Percentiles rank a stretch among this genome's conserved stretches.
Conservation (phyloP, 169 alveolate species). For the Plasmodium inui region DNA sequence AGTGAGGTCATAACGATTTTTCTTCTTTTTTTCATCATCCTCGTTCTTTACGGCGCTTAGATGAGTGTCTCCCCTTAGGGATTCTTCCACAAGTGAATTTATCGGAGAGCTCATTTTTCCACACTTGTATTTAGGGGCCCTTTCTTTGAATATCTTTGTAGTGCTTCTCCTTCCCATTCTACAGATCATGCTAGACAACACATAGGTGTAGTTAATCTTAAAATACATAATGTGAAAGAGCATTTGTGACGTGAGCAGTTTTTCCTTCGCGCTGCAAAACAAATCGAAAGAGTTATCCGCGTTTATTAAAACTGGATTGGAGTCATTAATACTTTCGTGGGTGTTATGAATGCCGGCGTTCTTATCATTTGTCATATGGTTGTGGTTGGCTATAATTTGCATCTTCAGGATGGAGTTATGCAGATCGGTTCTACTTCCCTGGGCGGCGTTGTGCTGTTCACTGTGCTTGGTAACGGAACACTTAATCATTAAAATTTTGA, state of each 20-base stretch:
- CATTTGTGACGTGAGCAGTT: constrained; percentile 55
- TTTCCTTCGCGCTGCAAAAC: constrained; percentile 20
- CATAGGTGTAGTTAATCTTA: constrained; percentile 69
- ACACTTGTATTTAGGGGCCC: not conserved
- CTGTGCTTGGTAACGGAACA: constrained; percentile 23
- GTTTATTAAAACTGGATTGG: constrained; percentile 55
- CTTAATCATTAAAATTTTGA: constrained; percentile 61
- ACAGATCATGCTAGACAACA: constrained; percentile 46
- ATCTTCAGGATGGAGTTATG: constrained; percentile 10
- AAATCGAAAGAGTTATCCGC: constrained; percentile 58
- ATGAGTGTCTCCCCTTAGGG: not conserved
- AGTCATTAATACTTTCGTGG: constrained; percentile 43
- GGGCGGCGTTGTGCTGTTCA: not conserved
- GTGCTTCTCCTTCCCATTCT: not conserved
- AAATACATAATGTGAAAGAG: constrained; percentile 67
- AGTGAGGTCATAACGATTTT: constrained; percentile 30
- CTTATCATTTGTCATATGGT: constrained; percentile 34
- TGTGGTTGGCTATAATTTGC: constrained; percentile 9
- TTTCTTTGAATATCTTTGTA: not conserved
- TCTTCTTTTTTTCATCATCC: not conserved
- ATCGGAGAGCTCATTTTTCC: not conserved
- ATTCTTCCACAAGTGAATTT: not conserved
- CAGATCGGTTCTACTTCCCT: constrained; percentile 10
- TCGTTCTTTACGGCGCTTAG: not conserved
- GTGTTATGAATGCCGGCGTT: not conserved